Percentiles rank a stretch among this genome's conserved stretches.
Conservation (phyloP, 2,329 filamentous ascomycete genomes). For the Trichothecium sympodiale region DNA sequence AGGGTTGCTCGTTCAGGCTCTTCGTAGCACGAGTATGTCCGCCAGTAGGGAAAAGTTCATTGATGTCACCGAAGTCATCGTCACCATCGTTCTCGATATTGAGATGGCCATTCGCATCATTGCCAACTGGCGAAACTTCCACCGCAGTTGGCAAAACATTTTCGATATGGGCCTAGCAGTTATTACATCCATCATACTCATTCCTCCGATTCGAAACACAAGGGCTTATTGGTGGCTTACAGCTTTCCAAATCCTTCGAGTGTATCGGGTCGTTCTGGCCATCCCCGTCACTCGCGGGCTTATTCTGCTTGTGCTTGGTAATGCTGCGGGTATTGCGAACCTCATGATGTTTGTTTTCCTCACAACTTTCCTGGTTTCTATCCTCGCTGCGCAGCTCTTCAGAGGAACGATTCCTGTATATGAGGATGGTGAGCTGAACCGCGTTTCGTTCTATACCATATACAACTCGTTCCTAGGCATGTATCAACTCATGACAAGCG, state of each 20-base stretch:
- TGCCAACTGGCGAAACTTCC: slow-evolving; percentile 73
- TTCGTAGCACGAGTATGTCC: slow-evolving; percentile 68
- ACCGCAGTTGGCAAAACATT: slow-evolving; percentile 61
- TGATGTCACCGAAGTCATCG: slow-evolving; percentile 56
- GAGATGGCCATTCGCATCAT: slow-evolving; percentile 75
- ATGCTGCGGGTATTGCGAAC: slow-evolving; percentile 84
- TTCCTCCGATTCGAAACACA: slow-evolving; percentile 67
- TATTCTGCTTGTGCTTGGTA: slow-evolving; percentile 80
- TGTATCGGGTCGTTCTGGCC: slow-evolving; percentile 84
- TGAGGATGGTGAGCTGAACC: slow-evolving; percentile 53
- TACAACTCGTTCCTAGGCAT: slow-evolving; percentile 96
- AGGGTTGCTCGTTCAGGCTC: slow-evolving; percentile 67
- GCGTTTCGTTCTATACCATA: slow-evolving; percentile 76
- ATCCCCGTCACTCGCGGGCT: slow-evolving; percentile 79
- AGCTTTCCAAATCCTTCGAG: slow-evolving; percentile 83
- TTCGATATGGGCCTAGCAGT: slow-evolving; percentile 73
- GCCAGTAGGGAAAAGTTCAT: slow-evolving; percentile 52
- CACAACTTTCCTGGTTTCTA: slow-evolving; percentile 85
- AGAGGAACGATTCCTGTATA: slow-evolving; percentile 66
- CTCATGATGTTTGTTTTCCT: slow-evolving; percentile 94
- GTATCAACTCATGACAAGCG: slow-evolving; percentile 93
- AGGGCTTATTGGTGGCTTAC: slow-evolving; percentile 81
- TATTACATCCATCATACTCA: slow-evolving; percentile 72
- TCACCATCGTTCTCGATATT: slow-evolving; percentile 67
- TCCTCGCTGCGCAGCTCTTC: slow-evolving; percentile 88